Evolutionary conservation across 306 rosid genomes (phyloP).

Genomic region (Ammopiptanthus mongolicus): DNA sequence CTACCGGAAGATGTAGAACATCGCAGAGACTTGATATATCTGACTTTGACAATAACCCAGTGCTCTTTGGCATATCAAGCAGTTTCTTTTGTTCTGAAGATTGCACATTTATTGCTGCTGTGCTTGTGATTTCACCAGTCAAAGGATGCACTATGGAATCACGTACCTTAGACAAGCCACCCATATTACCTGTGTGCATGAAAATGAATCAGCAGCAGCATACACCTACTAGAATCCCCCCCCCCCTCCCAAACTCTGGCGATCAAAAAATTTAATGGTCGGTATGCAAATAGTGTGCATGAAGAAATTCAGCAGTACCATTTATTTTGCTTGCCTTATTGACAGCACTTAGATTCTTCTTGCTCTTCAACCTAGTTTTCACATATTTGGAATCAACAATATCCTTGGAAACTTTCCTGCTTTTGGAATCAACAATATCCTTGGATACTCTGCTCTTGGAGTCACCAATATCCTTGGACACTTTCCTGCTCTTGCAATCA

Average conservation of each 20-base stretch:
- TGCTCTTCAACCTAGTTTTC: conserved; percentile 27
- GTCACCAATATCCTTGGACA: not conserved
- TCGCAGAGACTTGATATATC: conserved; percentile 56
- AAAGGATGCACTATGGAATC: conserved; percentile 17
- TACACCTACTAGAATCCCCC: not conserved
- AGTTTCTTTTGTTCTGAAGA: conserved; percentile 28
- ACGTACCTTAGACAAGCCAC: conserved; percentile 5
- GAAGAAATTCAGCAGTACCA: conserved; percentile 21
- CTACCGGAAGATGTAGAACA: conserved; percentile 54
- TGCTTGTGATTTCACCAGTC: conserved; percentile 7
- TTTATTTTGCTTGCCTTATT: conserved; percentile 33
- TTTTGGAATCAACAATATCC: not conserved
- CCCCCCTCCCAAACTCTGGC: not conserved
- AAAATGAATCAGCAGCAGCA: conserved; percentile 10
- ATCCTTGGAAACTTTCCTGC: not conserved
- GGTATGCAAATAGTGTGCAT: not conserved
- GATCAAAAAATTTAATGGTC: not conserved
- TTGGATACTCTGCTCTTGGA: not conserved
- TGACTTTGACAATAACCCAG: conserved; percentile 36
- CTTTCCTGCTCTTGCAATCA: not conserved
- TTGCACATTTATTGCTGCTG: conserved; percentile 22
- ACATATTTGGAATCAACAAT: not conserved
- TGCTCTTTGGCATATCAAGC: conserved; percentile 38
- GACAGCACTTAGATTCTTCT: conserved; percentile 20
- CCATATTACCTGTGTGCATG: not conserved